A percentile compares a stretch with the other conserved stretches of the same genome.
phyloP scores from a whole-genome alignment of 108 stramenopile genomes.

The Pelagomonas calceolata region DNA sequence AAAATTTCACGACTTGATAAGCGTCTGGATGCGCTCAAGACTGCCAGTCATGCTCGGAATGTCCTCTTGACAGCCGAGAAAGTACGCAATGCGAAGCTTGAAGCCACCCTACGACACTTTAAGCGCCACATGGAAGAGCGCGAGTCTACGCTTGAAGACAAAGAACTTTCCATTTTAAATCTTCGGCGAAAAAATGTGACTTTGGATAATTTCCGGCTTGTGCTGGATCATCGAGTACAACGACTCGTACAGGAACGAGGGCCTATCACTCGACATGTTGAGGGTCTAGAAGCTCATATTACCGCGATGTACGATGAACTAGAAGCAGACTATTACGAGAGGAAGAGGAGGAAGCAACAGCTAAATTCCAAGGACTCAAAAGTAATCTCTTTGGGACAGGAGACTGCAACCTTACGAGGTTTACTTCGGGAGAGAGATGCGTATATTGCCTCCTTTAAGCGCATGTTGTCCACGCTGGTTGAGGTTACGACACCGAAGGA shows the following conservation, averaged over 20 bases:
- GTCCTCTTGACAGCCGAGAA: slow-evolving; percentile 24
- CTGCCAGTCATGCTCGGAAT: background rate
- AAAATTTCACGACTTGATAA: slow-evolving; percentile 46
- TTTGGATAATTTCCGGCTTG: slow-evolving; percentile 48
- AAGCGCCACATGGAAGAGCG: slow-evolving; percentile 29
- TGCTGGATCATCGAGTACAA: slow-evolving; percentile 45
- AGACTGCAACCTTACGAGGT: slow-evolving; percentile 23
- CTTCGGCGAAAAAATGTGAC: slow-evolving; percentile 36
- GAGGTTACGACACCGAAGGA: slow-evolving; percentile 27
- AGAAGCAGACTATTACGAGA: slow-evolving; percentile 36
- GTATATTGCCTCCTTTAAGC: slow-evolving; percentile 22
- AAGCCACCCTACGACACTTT: slow-evolving; percentile 31
- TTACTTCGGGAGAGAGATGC: slow-evolving; percentile 31
- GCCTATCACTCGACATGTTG: slow-evolving; percentile 40
- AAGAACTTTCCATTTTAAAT: slow-evolving; percentile 25
- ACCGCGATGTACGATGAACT: slow-evolving; percentile 46
- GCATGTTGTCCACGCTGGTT: slow-evolving; percentile 31
- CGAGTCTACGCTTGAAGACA: slow-evolving; percentile 30
- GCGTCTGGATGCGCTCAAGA: slow-evolving; percentile 34
- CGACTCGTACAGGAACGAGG: slow-evolving; percentile 44
- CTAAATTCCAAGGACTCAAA: slow-evolving; percentile 36
- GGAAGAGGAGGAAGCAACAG: slow-evolving; percentile 28
- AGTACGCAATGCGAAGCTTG: slow-evolving; percentile 26
- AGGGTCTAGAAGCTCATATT: slow-evolving; percentile 41
- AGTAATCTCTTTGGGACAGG: slow-evolving; percentile 24